phyloP scores from a whole-genome alignment of 1,139 yeast species.

The Debaryomycetaceae sp. region DNA sequence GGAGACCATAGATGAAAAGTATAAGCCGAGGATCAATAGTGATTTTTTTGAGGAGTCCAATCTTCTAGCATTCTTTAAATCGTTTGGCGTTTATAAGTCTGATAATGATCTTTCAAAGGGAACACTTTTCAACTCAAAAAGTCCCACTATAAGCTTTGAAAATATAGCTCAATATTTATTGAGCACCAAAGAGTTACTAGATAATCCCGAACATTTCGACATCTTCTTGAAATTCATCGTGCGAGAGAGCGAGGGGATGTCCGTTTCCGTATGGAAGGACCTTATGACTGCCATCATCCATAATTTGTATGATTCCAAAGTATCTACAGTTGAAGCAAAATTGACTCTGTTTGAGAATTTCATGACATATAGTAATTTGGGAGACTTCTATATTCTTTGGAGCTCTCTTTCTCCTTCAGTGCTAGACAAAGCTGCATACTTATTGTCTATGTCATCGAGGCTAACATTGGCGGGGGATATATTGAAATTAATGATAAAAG shows the following conservation, averaged over 20 bases:
- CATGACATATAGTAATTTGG: constrained; percentile 6
- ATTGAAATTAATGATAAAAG: constrained; percentile 16
- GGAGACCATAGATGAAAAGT: constrained; percentile 2
- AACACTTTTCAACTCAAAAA: constrained; percentile 14
- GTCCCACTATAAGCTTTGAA: constrained; percentile 17
- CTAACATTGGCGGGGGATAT: constrained; percentile 15
- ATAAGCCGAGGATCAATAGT: neutral
- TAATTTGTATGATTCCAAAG: constrained; percentile 10
- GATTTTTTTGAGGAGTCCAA: constrained; percentile 6
- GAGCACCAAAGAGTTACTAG: constrained; percentile 7
- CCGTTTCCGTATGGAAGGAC: constrained; percentile 18
- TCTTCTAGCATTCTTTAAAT: constrained; percentile 13
- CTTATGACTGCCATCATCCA: constrained; percentile 11
- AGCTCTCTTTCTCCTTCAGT: constrained; percentile 16
- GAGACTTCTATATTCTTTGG: constrained; percentile 3
- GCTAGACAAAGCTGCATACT: constrained; percentile 25
- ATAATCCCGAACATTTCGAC: constrained; percentile 8
- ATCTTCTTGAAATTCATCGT: constrained; percentile 16
- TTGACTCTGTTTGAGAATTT: constrained; percentile 8
- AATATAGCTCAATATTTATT: constrained; percentile 19
- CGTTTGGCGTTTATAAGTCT: constrained; percentile 11
- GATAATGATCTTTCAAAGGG: neutral
- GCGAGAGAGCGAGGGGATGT: constrained; percentile 13
- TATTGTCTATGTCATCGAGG: constrained; percentile 20
- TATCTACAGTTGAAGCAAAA: constrained; percentile 7